phyloP scores from a whole-genome alignment of 495 filamentous ascomycete genomes.

The Daldinia vernicosa region DNA sequence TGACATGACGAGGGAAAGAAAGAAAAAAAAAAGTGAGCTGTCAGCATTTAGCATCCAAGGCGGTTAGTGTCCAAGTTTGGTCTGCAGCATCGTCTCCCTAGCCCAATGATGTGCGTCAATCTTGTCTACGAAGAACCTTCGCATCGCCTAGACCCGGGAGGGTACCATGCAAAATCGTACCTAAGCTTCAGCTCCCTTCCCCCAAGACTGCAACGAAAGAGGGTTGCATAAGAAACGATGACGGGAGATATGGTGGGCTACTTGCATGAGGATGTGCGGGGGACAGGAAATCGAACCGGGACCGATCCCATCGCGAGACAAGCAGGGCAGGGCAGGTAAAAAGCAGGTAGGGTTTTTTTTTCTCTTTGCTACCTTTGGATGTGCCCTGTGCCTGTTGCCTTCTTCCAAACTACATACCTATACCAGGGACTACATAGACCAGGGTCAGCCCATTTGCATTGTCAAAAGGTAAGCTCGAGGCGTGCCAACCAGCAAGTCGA shows the following conservation, averaged over 20 bases:
- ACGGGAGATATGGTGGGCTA: conserved; percentile 44
- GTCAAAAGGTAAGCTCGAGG: conserved; percentile 17
- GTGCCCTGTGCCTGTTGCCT: conserved; percentile 26
- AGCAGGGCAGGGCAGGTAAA: conserved; percentile 22
- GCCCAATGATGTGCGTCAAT: conserved; percentile 41
- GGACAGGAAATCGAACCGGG: conserved; percentile 46
- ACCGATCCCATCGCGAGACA: conserved; percentile 44
- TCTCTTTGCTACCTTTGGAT: conserved; percentile 4
- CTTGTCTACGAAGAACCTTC: conserved; percentile 20
- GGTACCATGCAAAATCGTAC: not conserved
- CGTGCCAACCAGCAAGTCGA: conserved; percentile 31
- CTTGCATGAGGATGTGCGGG: conserved; percentile 48
- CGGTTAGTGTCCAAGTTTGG: conserved; percentile 27
- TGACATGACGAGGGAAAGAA: conserved; percentile 16
- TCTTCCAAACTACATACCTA: conserved; percentile 28
- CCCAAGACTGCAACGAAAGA: conserved; percentile 21
- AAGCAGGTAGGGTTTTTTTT: conserved; percentile 17
- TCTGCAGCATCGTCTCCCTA: conserved; percentile 8
- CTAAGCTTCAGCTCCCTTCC: conserved; percentile 22
- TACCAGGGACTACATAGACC: no score
- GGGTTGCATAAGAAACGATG: conserved; percentile 46
- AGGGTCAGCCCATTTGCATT: conserved; percentile 9
- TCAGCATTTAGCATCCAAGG: conserved; percentile 38
- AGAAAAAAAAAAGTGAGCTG: conserved; percentile 39
- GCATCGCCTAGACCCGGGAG: conserved; percentile 17